Conservation (phyloP, 129 eudicot species). For the Chrysanthemum lavandulifolium region DNA sequence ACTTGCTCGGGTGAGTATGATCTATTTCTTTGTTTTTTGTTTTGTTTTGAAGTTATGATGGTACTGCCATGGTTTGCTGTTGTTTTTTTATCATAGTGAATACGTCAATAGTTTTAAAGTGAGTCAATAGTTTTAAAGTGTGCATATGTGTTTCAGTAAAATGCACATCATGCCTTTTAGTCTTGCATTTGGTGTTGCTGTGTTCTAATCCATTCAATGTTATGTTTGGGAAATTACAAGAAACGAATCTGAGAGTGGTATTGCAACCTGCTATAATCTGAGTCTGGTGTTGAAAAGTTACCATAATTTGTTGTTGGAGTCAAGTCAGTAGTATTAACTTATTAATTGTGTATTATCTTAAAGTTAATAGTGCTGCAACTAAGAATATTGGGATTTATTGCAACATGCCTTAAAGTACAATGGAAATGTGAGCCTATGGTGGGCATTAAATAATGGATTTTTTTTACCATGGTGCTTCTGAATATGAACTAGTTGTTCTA, state of each 20-base stretch:
- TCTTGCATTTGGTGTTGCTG: too few relatives aligned
- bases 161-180: too few relatives aligned
- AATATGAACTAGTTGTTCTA: too few relatives aligned
- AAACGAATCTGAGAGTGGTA: too few relatives aligned
- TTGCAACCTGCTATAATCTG: too few relatives aligned
- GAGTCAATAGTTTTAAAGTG: too few relatives aligned
- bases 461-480: too few relatives aligned
- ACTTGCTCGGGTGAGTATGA: slow-evolving; percentile 44
- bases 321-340: not conserved
- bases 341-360: not conserved
- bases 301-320: not conserved
- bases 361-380: not conserved
- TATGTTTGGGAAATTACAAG: too few relatives aligned
- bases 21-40: not conserved
- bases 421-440: slow-evolving; percentile 9
- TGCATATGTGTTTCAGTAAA: too few relatives aligned
- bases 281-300: not conserved
- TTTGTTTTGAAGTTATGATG: not conserved
- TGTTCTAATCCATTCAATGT: too few relatives aligned
- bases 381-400: not conserved
- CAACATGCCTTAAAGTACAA: slow-evolving; percentile 6
- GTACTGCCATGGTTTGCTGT: not conserved
- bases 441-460: too few relatives aligned
- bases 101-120: too few relatives aligned
- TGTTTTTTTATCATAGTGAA: not conserved